Evolutionary conservation across 2,329 filamentous ascomycete genomes (phyloP), one percentile per base, ranked within the genome.

Genomic region (Sclerotinia nivalis): DNA sequence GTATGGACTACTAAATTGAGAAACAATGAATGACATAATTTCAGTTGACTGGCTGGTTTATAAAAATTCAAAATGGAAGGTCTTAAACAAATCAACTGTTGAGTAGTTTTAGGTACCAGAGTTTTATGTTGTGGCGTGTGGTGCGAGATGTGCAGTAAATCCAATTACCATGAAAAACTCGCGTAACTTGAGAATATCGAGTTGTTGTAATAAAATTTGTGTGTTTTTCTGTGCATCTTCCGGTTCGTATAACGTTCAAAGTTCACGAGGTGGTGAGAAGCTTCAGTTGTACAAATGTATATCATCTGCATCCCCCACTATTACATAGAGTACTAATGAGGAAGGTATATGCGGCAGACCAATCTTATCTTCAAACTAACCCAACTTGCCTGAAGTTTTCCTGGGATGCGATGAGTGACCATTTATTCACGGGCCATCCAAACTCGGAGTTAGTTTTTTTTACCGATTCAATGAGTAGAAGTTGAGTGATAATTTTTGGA

Each of bases 11-110:
- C 49, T n/a, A 31, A 66, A 43, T 22, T 66, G 64, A 12, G 18
- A 7, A 6, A 56, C 50, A 2, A 66, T 45, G 25, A 66, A 66
- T n/a, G 64, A 54, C 64, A 66, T 66, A 12, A 10, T 45, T 31
- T 22, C 9, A 3, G 20, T 22, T 22, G 15, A 34, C 18, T 56
- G 40, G 5, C 2, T 28, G n/a, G 2, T 15, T 47, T 28, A 20
- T 31, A 22, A 25, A 15, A 61, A 47, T 22, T 28, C 4, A 47
- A 31, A 22, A 31, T 10, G 4, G 10, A 5, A 45, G 43, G 34
- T 37, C 10, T 37, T 34, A 5, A 15, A 22, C 10, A 9, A 22
- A 56, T 22, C 10, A 22, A 22, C 5, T 18, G 10, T 7, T 13
- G 12, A 40, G 34, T 13, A 58, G 34, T 40, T 22, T 58, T 58